Evolutionary conservation across 345 rosid genomes (phyloP).

Genomic region (Lepidium aucheri): DNA sequence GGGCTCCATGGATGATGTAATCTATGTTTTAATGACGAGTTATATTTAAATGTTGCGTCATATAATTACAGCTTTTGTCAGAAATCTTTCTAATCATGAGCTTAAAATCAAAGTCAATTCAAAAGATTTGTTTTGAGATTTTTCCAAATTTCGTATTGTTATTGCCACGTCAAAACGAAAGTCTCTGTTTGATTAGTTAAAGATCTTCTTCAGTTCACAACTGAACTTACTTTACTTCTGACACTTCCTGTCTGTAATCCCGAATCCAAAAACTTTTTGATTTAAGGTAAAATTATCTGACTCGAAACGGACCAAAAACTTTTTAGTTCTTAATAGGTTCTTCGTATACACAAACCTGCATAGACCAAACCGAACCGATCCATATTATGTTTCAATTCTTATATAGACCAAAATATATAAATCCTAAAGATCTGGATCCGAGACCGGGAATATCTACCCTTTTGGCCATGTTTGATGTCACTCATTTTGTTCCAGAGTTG

Average conservation of each 20-base stretch:
- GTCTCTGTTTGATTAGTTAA: background rate
- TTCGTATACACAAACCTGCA: too few relatives aligned
- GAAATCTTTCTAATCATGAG: background rate
- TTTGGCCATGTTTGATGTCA: background rate
- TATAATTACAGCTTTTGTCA: background rate
- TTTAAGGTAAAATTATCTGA: too few relatives aligned
- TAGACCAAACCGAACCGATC: too few relatives aligned
- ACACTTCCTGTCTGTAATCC: too few relatives aligned
- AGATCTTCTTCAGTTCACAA: background rate
- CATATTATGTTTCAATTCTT: too few relatives aligned
- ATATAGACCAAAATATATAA: too few relatives aligned
- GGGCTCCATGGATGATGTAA: slow-evolving; percentile 1
- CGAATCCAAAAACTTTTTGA: too few relatives aligned
- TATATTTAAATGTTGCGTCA: background rate
- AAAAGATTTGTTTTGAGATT: background rate
- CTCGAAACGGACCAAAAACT: too few relatives aligned
- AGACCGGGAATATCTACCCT: too few relatives aligned
- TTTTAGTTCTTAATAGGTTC: too few relatives aligned
- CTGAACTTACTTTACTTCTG: background rate
- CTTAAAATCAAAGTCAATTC: background rate
- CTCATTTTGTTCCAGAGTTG: background rate
- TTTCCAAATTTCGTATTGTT: background rate
- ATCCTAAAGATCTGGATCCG: too few relatives aligned
- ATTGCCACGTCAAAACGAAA: background rate
- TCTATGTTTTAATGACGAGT: background rate